Evolutionary conservation across 2,329 filamentous ascomycete genomes (phyloP), one percentile per base, ranked within the genome.

Genomic region (Verticillium dahliae): DNA sequence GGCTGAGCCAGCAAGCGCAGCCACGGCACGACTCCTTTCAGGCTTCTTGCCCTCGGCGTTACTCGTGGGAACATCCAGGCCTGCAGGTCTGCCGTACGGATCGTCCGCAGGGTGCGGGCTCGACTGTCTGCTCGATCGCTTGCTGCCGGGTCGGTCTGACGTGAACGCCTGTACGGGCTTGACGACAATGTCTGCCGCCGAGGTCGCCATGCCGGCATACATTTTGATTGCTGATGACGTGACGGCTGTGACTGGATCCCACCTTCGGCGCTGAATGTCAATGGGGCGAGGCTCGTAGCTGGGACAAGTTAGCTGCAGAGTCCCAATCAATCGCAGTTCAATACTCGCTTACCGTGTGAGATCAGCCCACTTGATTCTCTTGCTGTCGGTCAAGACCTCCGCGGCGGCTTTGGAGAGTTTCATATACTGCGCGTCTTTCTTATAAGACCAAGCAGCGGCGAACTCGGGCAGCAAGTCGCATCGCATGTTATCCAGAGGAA

Each of bases 401-500:
- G 82, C 83, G 2, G 84, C 84, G 18, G 83, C 68, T 1, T 81
- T 76, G 3, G 78, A 83, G 0, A 86, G 69, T 57, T 78, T 75
- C 22, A 84, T 65, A 9, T 72, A 71, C 1, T 78, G 79, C 65
- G 65, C 60, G 11, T 33, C 60, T 41, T 52, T 63, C 64, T 80
- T 81, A 34, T 81, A 70, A 18, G 74, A 70, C 84, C 84, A 86
- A 0, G 77, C 76, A 0, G 85, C 84, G 3, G 80, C 76, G 2
- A 75, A 74, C 33, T 85, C 80, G 3, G 70, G 68, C 3, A 76
- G 65, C 31, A 78, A 62, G 14, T 71, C 69, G 65, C 76, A 79
- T 1, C 68, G 66, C 65, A 77, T 67, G 4, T 68, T 67, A n/a
- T 73, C 66, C 6, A 73, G 61, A 2, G 72, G 72, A 14, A 79